Percentiles rank a stretch among this genome's conserved stretches.
phyloP scores from a whole-genome alignment of 208 protist species.

The Crithidia fasciculata region DNA sequence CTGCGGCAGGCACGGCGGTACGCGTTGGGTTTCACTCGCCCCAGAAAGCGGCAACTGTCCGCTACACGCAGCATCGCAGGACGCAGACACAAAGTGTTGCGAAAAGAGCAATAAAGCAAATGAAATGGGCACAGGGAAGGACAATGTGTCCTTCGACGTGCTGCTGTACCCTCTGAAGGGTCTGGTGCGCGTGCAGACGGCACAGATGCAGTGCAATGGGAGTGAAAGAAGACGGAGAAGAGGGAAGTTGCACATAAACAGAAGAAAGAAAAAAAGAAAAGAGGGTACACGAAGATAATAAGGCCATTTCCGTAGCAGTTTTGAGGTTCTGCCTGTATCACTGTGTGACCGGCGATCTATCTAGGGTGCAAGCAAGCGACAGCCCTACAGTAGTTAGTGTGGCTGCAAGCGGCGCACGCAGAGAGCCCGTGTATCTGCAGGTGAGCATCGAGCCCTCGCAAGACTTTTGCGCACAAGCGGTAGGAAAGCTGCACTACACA shows the following conservation, averaged over 20 bases:
- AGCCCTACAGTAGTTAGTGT: too few relatives aligned
- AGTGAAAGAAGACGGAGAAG: not conserved
- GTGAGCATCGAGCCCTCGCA: too few relatives aligned
- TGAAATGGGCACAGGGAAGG: not conserved
- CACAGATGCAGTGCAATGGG: not conserved
- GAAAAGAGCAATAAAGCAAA: slow-evolving; percentile 32
- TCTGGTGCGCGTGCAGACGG: too few relatives aligned
- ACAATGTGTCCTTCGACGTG: not conserved
- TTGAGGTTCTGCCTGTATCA: not conserved
- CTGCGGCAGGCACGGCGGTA: slow-evolving; percentile 23
- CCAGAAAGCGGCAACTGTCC: slow-evolving; percentile 24
- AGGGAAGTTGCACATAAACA: not conserved
- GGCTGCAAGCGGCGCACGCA: too few relatives aligned
- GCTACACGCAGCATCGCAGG: slow-evolving; percentile 2
- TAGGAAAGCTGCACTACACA: too few relatives aligned
- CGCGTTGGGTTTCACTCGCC: slow-evolving; percentile 20
- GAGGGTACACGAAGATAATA: not conserved
- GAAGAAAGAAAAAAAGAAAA: slow-evolving; percentile 7
- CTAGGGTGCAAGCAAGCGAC: too few relatives aligned
- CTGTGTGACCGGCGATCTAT: not conserved
- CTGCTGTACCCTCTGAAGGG: too few relatives aligned
- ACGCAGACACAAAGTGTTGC: not conserved
- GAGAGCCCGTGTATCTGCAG: too few relatives aligned
- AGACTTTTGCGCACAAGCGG: too few relatives aligned
- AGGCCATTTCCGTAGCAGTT: not conserved